Conservation (phyloP, 768 basidiomycete species). For the Podaxis rugospora region DNA sequence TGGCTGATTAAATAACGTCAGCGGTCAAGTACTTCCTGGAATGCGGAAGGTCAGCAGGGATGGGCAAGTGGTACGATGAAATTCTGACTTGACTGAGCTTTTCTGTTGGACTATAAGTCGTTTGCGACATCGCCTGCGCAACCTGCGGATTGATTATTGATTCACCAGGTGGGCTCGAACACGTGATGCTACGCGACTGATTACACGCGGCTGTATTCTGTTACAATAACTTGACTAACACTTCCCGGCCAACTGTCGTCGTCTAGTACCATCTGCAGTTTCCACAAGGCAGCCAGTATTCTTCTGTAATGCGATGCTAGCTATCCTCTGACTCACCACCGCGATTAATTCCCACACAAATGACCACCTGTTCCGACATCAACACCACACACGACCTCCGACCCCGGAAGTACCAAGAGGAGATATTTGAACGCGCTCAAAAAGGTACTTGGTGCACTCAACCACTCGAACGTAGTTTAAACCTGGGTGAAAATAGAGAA, state of each 20-base stretch:
- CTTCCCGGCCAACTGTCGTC: not conserved
- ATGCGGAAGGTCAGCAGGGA: not conserved
- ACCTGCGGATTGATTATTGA: constrained; percentile 6
- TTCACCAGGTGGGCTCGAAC: not conserved
- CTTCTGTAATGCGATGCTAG: not conserved
- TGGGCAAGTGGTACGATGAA: not conserved
- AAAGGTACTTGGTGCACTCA: constrained; percentile 24
- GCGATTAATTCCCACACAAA: not conserved
- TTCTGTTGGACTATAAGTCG: not conserved
- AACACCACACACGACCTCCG: constrained; percentile 3
- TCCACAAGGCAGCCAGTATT: not conserved
- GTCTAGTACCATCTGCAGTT: not conserved
- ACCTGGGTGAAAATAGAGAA: constrained; percentile 34
- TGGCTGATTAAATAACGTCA: constrained; percentile 19
- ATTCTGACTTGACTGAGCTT: not conserved
- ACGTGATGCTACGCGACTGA: constrained; percentile 3
- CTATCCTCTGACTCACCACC: not conserved
- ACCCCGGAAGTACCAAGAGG: constrained; percentile 64
- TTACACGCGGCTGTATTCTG: not conserved
- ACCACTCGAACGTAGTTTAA: not conserved
- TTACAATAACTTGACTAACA: not conserved
- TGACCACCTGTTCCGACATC: not conserved
- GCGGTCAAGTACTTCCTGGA: not conserved
- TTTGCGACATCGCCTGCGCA: constrained; percentile 8
- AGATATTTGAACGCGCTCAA: constrained; percentile 61